Base-by-base conservation (phyloP, 1,139 yeast species). In the Lodderomyces pseudojiufengensis region DNA sequence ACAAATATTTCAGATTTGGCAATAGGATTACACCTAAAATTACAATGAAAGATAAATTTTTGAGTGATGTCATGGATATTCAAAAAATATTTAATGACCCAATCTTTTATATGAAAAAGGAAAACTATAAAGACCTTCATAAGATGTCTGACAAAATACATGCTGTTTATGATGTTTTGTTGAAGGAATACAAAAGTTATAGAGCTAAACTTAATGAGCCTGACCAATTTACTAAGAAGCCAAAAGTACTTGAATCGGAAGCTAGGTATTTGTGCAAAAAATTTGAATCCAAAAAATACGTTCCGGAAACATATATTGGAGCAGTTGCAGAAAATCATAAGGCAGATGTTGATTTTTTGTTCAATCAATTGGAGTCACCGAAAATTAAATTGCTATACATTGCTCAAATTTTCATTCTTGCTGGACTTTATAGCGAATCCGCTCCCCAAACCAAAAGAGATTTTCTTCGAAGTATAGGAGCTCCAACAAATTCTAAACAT, bases 81-180 rank as follows among this genome's bases (percentile, higher is more conserved):
- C 55, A 59, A 24, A 55, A 55, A 29, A 42, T 65, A 5, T 58
- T 68, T 33, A 51, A 63, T 26, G 66, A 69, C 42, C 76, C 76
- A 0, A 61, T 64, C 43, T 30, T 44, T 18, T 63, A 49, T 35
- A 42, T 67, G 30, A 59, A 55, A 30, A 55, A 52, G 13, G 34
- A 46, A 16, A 55, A 54, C 29, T 44, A 46, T 4, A 41, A 52
- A 10, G 54, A 50, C n/a, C 48, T 65, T 15, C 46, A 48, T 9
- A 44, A 47, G 1, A 42, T 54, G 24, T 45, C 54, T 9, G 58
- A 55, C 3, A 53, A 59, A 5, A 46, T 65, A 36, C 39, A 43
- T 20, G 51, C 52, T 23, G 58, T 69, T 4, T 55, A 49, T 34
- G 50, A 53, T 8, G 56, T 57, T 30, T 47, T 69, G 25, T 43